These are phyloP conservation scores for Cronartium ribicola DNA, from an alignment of 1,284 basidiomycete genomes.

Conservation along the genomic window DNA sequence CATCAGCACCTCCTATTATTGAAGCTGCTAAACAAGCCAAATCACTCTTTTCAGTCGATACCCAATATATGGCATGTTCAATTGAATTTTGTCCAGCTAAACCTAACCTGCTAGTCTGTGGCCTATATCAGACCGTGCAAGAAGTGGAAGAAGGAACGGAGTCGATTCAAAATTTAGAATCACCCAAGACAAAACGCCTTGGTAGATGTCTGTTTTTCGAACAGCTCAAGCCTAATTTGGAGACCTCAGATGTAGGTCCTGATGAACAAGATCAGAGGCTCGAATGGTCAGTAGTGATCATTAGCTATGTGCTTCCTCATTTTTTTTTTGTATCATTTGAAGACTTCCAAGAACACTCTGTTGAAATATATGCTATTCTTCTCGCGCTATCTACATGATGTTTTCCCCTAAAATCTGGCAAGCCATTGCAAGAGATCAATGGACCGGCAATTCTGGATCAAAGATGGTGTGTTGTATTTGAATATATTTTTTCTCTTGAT, in stretches of 20 bases:
- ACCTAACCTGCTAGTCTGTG: conserved; percentile 9
- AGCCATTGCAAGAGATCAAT: conserved; percentile 64
- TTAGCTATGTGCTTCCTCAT: too few relatives aligned
- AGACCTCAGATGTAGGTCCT: neutral
- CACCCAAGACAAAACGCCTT: conserved; percentile 8
- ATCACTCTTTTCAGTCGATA: conserved; percentile 4
- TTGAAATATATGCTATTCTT: too few relatives aligned
- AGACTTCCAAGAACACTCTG: neutral
- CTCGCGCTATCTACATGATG: too few relatives aligned
- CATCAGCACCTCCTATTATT: neutral
- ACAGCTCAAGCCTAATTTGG: neutral
- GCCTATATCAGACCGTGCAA: conserved; percentile 35
- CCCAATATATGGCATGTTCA: conserved; percentile 13
- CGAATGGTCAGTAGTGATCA: neutral
- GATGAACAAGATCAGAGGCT: neutral
- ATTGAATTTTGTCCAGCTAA: conserved; percentile 28
- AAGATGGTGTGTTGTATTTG: conserved; percentile 67
- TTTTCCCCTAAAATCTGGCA: conserved; percentile 53
- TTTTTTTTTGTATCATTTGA: too few relatives aligned
- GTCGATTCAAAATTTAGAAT: neutral
- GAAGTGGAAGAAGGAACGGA: neutral
- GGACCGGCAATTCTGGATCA: conserved; percentile 81
- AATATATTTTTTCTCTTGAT: neutral
- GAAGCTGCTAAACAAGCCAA: neutral
- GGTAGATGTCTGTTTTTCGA: conserved; percentile 21